Conservation (phyloP, 192 early-diverging fungal genomes). For the Linnemannia exigua region DNA sequence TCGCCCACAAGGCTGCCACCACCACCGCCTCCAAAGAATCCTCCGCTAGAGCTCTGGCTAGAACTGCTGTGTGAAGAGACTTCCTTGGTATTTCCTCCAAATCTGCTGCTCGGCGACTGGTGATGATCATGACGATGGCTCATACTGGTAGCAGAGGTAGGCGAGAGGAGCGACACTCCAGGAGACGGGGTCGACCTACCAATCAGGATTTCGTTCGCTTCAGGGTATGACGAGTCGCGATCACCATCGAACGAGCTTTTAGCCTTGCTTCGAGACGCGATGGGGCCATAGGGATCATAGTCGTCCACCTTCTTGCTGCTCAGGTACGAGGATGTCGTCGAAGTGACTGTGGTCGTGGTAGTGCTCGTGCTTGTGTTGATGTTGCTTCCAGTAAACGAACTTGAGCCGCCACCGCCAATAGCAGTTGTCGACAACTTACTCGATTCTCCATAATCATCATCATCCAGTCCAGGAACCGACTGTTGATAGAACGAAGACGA, state of each 20-base stretch:
- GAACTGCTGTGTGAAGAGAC: neutral
- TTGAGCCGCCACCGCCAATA: too few species aligned
- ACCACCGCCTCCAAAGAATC: neutral
- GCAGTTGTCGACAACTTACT: neutral
- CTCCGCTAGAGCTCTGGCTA: neutral
- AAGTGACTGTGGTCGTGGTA: neutral
- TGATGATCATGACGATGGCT: conserved; percentile 52
- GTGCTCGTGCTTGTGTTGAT: neutral
- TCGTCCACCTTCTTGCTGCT: conserved; percentile 35
- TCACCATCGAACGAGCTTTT: conserved; percentile 28
- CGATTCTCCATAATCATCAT: neutral
- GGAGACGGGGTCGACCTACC: neutral
- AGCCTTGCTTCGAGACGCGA: conserved; percentile 18
- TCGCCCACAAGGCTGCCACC: too few species aligned
- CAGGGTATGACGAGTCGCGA: neutral
- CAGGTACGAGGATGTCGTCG: conserved; percentile 21
- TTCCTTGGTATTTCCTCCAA: neutral
- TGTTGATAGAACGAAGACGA: conserved; percentile 52
- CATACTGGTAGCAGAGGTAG: conserved; percentile 26
- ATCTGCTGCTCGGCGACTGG: neutral
- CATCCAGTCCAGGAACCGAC: conserved; percentile 44
- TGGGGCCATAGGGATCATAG: conserved; percentile 48
- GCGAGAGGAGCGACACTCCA: conserved; percentile 29
- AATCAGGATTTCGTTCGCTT: conserved; percentile 25
- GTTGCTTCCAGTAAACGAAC: neutral